Evolutionary conservation across 1,139 yeast genomes (phyloP).

Genomic region (Sugiyamaella neomexicana): DNA sequence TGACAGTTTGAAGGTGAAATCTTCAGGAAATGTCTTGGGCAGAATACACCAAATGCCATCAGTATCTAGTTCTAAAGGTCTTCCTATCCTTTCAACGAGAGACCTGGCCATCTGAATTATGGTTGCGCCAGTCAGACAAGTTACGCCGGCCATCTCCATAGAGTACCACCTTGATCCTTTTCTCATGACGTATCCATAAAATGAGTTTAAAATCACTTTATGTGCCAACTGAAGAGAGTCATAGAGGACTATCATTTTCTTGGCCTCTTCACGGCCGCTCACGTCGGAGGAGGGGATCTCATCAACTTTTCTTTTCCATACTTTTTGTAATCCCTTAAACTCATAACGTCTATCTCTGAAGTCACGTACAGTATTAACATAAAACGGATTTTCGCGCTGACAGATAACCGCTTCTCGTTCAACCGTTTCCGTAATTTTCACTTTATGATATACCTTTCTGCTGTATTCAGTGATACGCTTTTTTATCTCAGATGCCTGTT

Average conservation of each 20-base stretch:
- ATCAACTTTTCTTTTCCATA: constrained; percentile 83
- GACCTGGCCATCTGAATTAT: constrained; percentile 96
- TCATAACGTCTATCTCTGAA: constrained; percentile 97
- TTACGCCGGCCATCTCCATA: constrained; percentile 99
- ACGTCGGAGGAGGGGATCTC: constrained; percentile 56
- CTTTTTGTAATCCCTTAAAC: constrained; percentile 89
- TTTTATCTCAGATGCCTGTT: constrained; percentile 74
- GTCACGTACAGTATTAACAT: constrained; percentile 89
- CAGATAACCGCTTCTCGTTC: constrained; percentile 94
- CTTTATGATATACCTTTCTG: constrained; percentile 76
- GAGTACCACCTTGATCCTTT: constrained; percentile 99
- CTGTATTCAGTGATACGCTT: constrained; percentile 85
- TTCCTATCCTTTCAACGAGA: constrained; percentile 89
- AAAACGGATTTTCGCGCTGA: constrained; percentile 96
- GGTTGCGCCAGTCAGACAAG: constrained; percentile 96
- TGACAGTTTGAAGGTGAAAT: constrained; percentile 65
- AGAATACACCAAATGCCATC: constrained; percentile 99
- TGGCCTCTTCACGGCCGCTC: constrained; percentile 74
- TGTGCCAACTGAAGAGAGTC: constrained; percentile 97
- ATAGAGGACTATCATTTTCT: constrained; percentile 88
- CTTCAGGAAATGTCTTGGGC: constrained; percentile 91
- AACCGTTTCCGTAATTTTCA: constrained; percentile 78
- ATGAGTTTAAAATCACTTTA: constrained; percentile 93
- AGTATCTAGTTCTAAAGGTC: constrained; percentile 95
- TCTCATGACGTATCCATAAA: constrained; percentile 98